phyloP scores from a whole-genome alignment of 306 rosid species.

The Carpinus viminea region DNA sequence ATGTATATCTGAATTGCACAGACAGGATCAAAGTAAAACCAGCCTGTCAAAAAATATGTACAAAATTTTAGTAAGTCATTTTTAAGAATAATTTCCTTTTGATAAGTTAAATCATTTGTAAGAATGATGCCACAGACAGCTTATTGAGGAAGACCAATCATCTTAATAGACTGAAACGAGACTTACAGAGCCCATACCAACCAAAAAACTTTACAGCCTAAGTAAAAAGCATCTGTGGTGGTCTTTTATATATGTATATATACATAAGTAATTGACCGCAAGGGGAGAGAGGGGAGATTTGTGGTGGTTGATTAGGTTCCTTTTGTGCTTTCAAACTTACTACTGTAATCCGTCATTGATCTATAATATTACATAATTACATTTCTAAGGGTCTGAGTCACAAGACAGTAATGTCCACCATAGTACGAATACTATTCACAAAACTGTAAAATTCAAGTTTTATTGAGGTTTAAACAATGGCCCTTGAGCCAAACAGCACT shows the following conservation, averaged over 20 bases:
- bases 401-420: neutral
- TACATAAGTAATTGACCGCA: no score
- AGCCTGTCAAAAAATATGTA: neutral
- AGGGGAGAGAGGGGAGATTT: no score
- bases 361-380: neutral
- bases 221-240: neutral
- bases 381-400: neutral
- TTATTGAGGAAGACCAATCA: neutral
- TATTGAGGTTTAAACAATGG: neutral
- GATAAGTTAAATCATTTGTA: neutral
- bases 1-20: neutral
- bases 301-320: neutral
- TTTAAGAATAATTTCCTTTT: neutral
- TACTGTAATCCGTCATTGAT: neutral
- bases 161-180: neutral
- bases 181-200: neutral
- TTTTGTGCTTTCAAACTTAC: neutral
- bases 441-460: neutral
- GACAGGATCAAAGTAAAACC: neutral
- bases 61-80: neutral
- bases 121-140: neutral
- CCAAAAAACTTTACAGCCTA: neutral
- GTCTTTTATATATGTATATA: no score
- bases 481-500: neutral
- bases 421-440: neutral